Percentiles rank a stretch among this genome's conserved stretches.
Evolutionary conservation across 2,329 filamentous ascomycete species (phyloP).

Genomic region (Fusarium veterinarium): DNA sequence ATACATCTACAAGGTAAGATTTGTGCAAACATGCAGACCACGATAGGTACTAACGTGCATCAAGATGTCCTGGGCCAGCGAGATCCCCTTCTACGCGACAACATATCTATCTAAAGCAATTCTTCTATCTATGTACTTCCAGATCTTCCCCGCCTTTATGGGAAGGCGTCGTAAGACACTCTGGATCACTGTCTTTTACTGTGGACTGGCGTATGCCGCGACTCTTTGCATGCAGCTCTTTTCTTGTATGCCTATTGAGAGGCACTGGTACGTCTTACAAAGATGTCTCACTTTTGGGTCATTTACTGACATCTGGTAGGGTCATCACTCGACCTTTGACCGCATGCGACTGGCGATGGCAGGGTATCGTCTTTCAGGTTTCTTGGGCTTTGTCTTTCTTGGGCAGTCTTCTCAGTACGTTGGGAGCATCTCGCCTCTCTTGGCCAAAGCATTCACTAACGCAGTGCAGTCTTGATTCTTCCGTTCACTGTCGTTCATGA

Average conservation of each 20-base stretch:
- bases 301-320: background rate
- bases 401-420: constrained; percentile 27
- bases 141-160: constrained; percentile 27
- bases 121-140: constrained; percentile 22
- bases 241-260: constrained; percentile 31
- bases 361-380: constrained; percentile 23
- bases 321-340: constrained; percentile 15
- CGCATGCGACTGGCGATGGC: constrained; percentile 21
- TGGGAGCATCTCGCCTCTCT: rapidly evolving
- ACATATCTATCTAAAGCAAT: constrained; percentile 30
- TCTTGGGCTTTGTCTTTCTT: constrained; percentile 29
- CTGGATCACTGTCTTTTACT: constrained; percentile 15
- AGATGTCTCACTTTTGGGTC: background rate
- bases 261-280: constrained; percentile 17
- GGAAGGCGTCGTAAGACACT: constrained; percentile 19
- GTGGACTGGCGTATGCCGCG: constrained; percentile 4
- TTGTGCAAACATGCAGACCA: rapidly evolving
- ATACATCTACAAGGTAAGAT: constrained; percentile 28
- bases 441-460: background rate
- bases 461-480: constrained; percentile 5
- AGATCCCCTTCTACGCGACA: constrained; percentile 29
- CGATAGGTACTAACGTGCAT: background rate
- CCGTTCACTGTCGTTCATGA: constrained; percentile 27
- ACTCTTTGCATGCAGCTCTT: constrained; percentile 27
- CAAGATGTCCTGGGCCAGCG: constrained; percentile 34